Percentiles rank a stretch among this genome's conserved stretches.
Evolutionary conservation across 2,329 filamentous ascomycete genomes (phyloP).

Genomic region (Fusarium guadeloupense): DNA sequence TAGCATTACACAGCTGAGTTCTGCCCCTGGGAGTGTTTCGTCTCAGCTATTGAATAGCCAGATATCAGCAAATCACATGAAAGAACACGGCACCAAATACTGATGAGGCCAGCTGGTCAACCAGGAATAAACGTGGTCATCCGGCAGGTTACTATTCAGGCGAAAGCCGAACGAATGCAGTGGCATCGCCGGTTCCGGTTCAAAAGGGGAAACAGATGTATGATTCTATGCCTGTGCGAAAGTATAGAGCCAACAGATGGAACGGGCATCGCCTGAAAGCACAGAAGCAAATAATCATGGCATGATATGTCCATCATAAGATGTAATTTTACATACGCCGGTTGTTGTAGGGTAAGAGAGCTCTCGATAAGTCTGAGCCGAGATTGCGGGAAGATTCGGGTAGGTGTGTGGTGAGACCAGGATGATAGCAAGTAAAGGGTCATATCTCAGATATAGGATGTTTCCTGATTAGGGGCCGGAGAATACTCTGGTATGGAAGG

Average conservation of each 20-base stretch:
- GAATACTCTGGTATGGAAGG: neutral
- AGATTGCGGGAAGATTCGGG: constrained; percentile 40
- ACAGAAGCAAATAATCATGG: neutral
- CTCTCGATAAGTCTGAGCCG: constrained; percentile 4
- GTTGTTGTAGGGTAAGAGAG: constrained; percentile 26
- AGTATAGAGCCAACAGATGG: constrained; percentile 7
- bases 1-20: neutral
- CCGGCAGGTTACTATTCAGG: neutral
- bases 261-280: neutral
- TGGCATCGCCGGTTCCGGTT: constrained; percentile 6
- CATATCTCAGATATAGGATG: constrained; percentile 5
- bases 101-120: neutral
- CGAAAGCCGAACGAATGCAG: constrained; percentile 10
- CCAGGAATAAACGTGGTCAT: neutral
- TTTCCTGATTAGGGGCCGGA: neutral
- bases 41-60: neutral
- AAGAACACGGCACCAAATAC: neutral
- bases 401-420: constrained; percentile 14
- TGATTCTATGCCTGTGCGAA: constrained; percentile 1
- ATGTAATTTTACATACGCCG: neutral
- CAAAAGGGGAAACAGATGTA: neutral
- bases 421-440: constrained; percentile 8
- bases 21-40: neutral
- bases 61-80: neutral
- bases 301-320: constrained; percentile 1